Percentiles rank a stretch among this genome's conserved stretches.
Conservation (phyloP, 192 early-diverging fungal species). For the Coemansia guatemalensis region DNA sequence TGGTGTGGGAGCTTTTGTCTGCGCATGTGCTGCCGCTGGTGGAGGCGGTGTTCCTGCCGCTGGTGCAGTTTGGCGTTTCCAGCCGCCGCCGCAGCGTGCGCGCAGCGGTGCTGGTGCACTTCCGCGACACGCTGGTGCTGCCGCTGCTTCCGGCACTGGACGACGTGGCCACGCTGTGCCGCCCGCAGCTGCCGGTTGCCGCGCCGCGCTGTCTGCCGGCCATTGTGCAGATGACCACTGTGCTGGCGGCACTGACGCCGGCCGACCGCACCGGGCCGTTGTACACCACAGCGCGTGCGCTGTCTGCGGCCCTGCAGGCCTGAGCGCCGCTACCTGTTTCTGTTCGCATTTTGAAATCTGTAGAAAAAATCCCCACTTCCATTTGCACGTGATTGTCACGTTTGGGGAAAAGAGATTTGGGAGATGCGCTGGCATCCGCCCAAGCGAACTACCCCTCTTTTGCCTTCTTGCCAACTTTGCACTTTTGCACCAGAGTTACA, state of each 20-base stretch:
- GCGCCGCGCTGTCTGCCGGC: not conserved
- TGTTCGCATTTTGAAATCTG: not conserved
- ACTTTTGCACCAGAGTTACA: not conserved
- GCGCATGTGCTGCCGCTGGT: slow-evolving; percentile 82
- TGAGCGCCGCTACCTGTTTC: slow-evolving; percentile 1
- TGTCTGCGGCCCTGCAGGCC: slow-evolving; percentile 21
- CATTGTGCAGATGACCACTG: slow-evolving; percentile 35
- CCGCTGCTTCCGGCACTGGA: slow-evolving; percentile 32
- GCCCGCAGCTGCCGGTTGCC: slow-evolving; percentile 1
- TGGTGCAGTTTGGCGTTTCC: slow-evolving; percentile 38
- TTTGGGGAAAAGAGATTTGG: not conserved
- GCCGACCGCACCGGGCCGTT: slow-evolving; percentile 28
- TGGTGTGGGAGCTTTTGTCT: slow-evolving; percentile 80
- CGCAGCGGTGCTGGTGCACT: slow-evolving; percentile 29
- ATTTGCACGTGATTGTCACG: not conserved
- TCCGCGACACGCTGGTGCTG: slow-evolving; percentile 32
- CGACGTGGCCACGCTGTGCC: slow-evolving; percentile 4
- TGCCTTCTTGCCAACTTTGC: not conserved
- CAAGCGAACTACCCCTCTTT: not conserved
- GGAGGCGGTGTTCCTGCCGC: slow-evolving; percentile 82
- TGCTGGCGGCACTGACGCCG: slow-evolving; percentile 34
- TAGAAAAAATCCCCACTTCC: not conserved
- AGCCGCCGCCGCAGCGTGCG: slow-evolving; percentile 10
- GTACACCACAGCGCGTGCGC: slow-evolving; percentile 24
- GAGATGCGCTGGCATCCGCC: not conserved